Base-by-base conservation (phyloP, 2,329 filamentous ascomycete species). In the Ophiostoma sp. region DNA sequence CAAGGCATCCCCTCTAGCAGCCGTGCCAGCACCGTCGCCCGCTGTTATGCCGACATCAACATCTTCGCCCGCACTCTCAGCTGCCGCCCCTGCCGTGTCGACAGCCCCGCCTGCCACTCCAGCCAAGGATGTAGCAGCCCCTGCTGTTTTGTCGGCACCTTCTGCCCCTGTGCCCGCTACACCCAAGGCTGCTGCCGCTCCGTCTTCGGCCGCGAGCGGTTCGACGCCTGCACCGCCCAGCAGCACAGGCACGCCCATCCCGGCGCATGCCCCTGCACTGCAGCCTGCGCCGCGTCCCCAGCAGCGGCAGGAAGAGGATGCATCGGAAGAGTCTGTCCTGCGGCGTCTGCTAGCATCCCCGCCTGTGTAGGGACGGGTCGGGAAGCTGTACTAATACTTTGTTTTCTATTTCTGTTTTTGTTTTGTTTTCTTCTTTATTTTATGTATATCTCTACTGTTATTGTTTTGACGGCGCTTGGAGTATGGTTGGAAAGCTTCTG, bases 251-350 rank as follows among this genome's bases (percentile, higher is more conserved):
- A 67, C 65, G 11, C 65, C 65, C n/a, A 67, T 67, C 65, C 65
- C 65, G 23, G 65, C 69, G 10, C 57, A 60, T 23, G 54, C 66
- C 1, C 48, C 44, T 23, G 33, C 57, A 1, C 69, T 54, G 4
- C 69, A 67, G 23, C 36, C 62, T 20, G 35, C 35, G 5, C 27
- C 60, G 65, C 65, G 65, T 4, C 65, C 65, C 11, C 68, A 66
- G 54, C 69, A 70, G 66, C 48, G 35, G 4, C 54, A 68, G 17
- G 41, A 64, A n/a, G 69, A 71, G 20, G 69, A 71, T 4, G 69
- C 69, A 3, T 71, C 69, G 11, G 69, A 71, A 66, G 69, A 71
- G 17, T 68, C 69, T 17, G 69, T 71, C 5, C 44, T 71, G 23
- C 67, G 67, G 1, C 17, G 69, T 39, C 54, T 71, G 2, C 60